Conservation (phyloP, 192 early-diverging fungal genomes). For the Geranomyces michiganensis region DNA sequence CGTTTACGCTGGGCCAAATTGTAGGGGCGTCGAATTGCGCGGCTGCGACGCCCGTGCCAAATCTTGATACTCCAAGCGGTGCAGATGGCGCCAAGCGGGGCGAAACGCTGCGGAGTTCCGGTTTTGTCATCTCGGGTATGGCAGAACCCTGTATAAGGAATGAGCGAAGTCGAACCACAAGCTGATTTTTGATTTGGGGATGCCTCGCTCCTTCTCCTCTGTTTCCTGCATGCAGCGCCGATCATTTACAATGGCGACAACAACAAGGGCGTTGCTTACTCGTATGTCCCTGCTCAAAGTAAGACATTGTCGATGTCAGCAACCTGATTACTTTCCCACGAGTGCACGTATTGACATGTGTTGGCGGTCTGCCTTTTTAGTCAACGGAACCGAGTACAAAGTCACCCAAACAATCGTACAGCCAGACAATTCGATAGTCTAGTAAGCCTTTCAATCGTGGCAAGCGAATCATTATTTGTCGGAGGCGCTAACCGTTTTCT, state of each 20-base stretch:
- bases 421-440: constrained; percentile 40
- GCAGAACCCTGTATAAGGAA: background rate
- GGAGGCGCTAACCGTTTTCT: too few relatives aligned
- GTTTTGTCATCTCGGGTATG: constrained; percentile 35
- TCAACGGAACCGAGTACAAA: constrained; percentile 34
- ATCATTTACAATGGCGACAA: constrained; percentile 31
- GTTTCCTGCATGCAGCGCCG: constrained; percentile 5
- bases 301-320: background rate
- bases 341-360: background rate
- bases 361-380: background rate
- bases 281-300: constrained; percentile 35
- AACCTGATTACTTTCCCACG: background rate
- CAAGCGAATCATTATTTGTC: too few relatives aligned
- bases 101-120: constrained; percentile 30
- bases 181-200: background rate
- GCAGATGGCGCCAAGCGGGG: constrained; percentile 24
- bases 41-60: background rate
- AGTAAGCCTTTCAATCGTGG: too few relatives aligned
- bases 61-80: constrained; percentile 1
- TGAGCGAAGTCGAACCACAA: background rate
- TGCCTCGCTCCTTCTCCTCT: too few relatives aligned
- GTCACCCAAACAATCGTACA: constrained; percentile 25
- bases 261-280: background rate
- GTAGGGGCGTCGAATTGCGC: constrained; percentile 13
- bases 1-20: constrained; percentile 27